Evolutionary conservation across 176 grass and related monocot genomes (phyloP), one percentile per base, ranked within the genome.

Genomic region (Oryza glumipatula): DNA sequence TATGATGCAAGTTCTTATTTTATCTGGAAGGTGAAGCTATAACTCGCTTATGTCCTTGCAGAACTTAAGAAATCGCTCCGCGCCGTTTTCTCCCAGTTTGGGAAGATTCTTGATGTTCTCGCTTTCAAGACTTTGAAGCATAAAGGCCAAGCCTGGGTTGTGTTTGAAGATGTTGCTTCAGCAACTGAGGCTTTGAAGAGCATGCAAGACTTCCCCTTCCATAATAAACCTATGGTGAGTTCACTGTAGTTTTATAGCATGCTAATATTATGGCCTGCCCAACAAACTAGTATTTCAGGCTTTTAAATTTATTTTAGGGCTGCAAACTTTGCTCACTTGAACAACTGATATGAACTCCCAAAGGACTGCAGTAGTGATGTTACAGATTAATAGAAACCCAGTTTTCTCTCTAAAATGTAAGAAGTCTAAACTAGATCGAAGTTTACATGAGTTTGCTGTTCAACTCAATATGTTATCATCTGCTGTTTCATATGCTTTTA

Each of bases 51-150:
- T 76, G 35, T 81, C 88, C 58, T 84, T 77, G 28, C 90, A 99
- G 96, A 94, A 72, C 91, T 99, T 76, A 99, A 99, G 88, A 96
- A 99, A 85, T 94, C 96, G 65, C 89, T 99, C 9, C 64, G 79
- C 13, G 96, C 96, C 0, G 91, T 99, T 22, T 99, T 99, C 80
- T 92, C 91, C 83, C 96, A 99, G 86, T 99, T 99, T 82, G 96
- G 96, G 70, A 99, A 99, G 82, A 99, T 96, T 81, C 61, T 96
- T 47, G 96, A 96, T 7, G 88, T 99, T 13, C 94, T 99, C 86
- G 96, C 96, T 79, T 99, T 96, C 80, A 99, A 99, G 89, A 94
- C 94, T 26, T 68, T 96, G 74, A 99, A 96, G 88, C 96, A 99
- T 72, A 99, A 99, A 87, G 96, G 96, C 2, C 96, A 99, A 81